phyloP scores from a whole-genome alignment of 2,329 filamentous ascomycete genomes.

The Fusarium lateritium region DNA sequence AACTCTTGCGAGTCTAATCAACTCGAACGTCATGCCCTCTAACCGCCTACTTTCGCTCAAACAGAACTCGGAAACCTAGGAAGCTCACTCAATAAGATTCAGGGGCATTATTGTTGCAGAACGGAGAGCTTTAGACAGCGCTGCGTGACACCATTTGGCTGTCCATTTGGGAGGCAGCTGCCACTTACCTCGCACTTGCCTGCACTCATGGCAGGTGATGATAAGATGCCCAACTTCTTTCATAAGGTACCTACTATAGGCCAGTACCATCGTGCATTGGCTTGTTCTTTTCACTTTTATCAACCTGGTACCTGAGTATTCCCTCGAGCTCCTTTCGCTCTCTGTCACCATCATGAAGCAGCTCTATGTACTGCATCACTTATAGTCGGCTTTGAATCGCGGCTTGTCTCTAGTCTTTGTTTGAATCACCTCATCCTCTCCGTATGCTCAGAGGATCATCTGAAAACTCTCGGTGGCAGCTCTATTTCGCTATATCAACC shows the following conservation, averaged over 20 bases:
- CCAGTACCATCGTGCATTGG: no score
- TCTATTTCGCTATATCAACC: neutral
- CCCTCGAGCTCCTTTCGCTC: neutral
- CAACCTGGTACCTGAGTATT: neutral
- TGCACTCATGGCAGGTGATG: constrained; percentile 17
- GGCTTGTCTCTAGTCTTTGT: neutral
- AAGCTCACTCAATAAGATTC: no score
- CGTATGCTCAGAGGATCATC: neutral
- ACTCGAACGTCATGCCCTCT: no score
- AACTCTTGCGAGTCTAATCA: no score
- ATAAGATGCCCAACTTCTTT: neutral
- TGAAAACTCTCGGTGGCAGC: neutral
- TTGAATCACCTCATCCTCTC: neutral
- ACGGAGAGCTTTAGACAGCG: neutral
- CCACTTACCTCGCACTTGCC: constrained; percentile 45
- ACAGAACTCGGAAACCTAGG: no score
- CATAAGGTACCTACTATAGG: no score
- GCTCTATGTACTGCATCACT: constrained; percentile 25
- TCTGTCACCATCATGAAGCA: constrained; percentile 17
- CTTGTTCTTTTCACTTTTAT: neutral
- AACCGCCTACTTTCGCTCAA: no score
- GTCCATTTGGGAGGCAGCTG: constrained; percentile 13
- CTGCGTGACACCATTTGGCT: neutral
- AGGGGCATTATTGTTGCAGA: no score
- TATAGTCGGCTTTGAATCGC: constrained; percentile 11